phyloP scores from a whole-genome alignment of 2,329 filamentous ascomycete species.

The Atkinsonella hypoxylon region DNA sequence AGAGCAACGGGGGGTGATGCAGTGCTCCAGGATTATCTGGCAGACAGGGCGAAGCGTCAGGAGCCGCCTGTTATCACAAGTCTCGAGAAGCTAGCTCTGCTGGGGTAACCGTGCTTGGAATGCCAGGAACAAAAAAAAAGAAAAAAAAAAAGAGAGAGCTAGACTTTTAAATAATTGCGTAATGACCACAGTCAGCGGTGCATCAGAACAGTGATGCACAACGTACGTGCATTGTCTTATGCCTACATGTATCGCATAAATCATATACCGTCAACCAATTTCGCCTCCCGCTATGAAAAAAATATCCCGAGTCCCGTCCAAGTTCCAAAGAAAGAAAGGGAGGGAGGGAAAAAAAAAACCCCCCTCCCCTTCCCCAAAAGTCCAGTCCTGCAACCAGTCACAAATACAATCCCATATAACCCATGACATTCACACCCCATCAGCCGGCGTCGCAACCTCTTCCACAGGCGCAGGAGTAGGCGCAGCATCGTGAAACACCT shows the following conservation, averaged over 20 bases:
- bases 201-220: no score
- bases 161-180: not conserved
- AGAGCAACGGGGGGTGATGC: conserved; percentile 36
- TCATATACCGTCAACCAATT: conserved; percentile 6
- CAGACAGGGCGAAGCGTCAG: conserved; percentile 31
- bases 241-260: not conserved
- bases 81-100: conserved; percentile 37
- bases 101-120: conserved; percentile 25
- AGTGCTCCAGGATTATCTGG: conserved; percentile 38
- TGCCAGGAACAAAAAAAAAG: conserved; percentile 1
- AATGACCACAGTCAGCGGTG: not conserved
- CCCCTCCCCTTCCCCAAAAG: no score
- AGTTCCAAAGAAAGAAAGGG: not conserved
- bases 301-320: no score
- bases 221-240: not conserved
- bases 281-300: conserved; percentile 20
- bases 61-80: conserved; percentile 36
- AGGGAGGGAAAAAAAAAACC: not conserved
- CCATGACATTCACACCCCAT: not conserved
- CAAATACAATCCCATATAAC: not conserved
- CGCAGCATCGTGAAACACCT: conserved; percentile 8
- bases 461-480: conserved; percentile 1
- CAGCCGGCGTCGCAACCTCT: conserved; percentile 2
- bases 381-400: not conserved
- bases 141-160: not conserved